Conservation (phyloP, 2,329 filamentous ascomycete species). For the Alternaria postmessia region DNA sequence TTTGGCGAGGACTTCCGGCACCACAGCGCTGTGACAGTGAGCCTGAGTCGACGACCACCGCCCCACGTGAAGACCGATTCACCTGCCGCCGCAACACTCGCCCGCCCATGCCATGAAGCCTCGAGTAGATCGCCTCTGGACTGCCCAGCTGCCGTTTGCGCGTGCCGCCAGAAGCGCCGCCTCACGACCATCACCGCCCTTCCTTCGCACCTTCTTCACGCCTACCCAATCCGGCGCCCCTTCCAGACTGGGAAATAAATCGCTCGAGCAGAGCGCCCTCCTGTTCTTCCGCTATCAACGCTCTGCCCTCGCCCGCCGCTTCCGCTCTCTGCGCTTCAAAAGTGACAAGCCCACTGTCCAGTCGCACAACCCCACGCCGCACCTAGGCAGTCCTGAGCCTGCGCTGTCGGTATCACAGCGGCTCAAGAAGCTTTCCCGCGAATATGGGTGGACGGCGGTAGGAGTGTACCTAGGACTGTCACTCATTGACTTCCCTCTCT, state of each 20-base stretch:
- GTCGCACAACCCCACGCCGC: conserved; percentile 49
- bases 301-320: conserved; percentile 33
- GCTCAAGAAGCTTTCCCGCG: conserved; percentile 82
- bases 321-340: conserved; percentile 50
- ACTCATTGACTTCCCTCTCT: conserved; percentile 91
- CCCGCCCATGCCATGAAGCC: conserved; percentile 35
- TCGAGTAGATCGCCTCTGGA: conserved; percentile 30
- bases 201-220: conserved; percentile 42
- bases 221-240: conserved; percentile 21
- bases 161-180: conserved; percentile 20
- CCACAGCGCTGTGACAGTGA: conserved; percentile 12
- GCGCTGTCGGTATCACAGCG: conserved; percentile 70
- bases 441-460: conserved; percentile 93
- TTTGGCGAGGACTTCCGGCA: conserved; percentile 21
- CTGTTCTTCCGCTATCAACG: conserved; percentile 28
- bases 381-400: conserved; percentile 52
- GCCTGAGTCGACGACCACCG: conserved; percentile 12
- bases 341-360: conserved; percentile 40
- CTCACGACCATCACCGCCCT: conserved; percentile 21
- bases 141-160: conserved; percentile 35
- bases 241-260: conserved; percentile 11
- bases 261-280: conserved; percentile 26
- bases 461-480: conserved; percentile 89
- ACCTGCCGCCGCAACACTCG: conserved; percentile 4
- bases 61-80: conserved; percentile 22